Conservation (phyloP, 805 yeast species). For the Candida succiphila region DNA sequence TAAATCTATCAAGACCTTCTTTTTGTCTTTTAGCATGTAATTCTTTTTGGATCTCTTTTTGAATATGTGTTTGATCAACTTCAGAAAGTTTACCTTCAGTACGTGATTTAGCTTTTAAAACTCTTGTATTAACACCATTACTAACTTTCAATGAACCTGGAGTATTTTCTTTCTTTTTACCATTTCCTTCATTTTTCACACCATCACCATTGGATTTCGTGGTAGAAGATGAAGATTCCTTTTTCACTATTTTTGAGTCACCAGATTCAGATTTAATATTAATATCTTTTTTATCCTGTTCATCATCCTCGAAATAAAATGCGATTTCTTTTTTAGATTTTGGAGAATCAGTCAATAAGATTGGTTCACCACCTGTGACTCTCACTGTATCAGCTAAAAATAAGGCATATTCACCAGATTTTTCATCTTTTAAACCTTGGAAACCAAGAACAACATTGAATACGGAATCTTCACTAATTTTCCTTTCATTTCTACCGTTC, state of each 20-base stretch:
- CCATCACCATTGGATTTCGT: conserved; percentile 3
- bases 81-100: conserved; percentile 65
- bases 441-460: conserved; percentile 74
- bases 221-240: conserved; percentile 6
- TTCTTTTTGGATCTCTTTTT: conserved; percentile 73
- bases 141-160: conserved; percentile 1
- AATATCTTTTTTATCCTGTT: conserved; percentile 32
- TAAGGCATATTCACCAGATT: conserved; percentile 55
- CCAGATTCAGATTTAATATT: conserved; percentile 12
- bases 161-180: conserved; percentile 5
- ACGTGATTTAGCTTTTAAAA: conserved; percentile 69
- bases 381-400: conserved; percentile 75
- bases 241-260: conserved; percentile 8
- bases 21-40: conserved; percentile 79
- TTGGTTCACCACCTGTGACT: conserved; percentile 51
- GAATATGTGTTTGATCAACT: conserved; percentile 70
- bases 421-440: conserved; percentile 43
- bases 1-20: conserved; percentile 76
- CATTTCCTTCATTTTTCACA: conserved; percentile 3
- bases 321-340: conserved; percentile 69
- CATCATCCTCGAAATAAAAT: conserved; percentile 71
- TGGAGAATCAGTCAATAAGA: conserved; percentile 62
- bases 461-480: conserved; percentile 61
- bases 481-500: conserved; percentile 62
- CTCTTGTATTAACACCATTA: conserved; percentile 43